Conservation (phyloP, 2,329 filamentous ascomycete genomes). For the Xylogone sp. region DNA sequence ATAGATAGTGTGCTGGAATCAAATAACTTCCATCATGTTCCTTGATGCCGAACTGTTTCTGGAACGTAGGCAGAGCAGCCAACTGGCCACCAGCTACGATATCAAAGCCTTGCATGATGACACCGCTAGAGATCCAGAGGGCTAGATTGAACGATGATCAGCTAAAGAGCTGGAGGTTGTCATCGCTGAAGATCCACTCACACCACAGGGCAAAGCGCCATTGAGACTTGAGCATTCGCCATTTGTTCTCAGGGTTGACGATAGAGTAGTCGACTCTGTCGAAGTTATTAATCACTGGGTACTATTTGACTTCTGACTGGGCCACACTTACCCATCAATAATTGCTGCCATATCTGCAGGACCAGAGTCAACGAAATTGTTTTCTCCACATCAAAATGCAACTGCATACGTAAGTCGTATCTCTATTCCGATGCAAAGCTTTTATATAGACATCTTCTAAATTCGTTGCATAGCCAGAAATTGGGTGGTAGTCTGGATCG, state of each 20-base stretch:
- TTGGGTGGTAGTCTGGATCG: no score
- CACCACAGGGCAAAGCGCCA: background rate
- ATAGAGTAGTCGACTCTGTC: background rate
- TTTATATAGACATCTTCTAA: no score
- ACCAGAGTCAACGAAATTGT: no score
- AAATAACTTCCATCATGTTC: conserved; percentile 23
- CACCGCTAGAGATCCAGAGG: conserved; percentile 25
- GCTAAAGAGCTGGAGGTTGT: background rate
- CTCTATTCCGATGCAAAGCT: no score
- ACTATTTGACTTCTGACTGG: no score
- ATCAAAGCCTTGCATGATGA: conserved; percentile 26
- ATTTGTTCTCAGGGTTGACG: background rate
- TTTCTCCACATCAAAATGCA: no score
- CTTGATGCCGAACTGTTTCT: conserved; percentile 16
- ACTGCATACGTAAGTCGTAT: no score
- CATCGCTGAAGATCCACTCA: background rate
- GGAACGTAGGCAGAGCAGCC: conserved; percentile 16
- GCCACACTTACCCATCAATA: no score
- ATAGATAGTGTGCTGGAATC: conserved; percentile 27
- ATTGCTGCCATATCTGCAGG: no score
- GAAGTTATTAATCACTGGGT: no score
- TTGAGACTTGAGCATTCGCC: background rate
- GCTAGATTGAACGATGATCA: conserved; percentile 11
- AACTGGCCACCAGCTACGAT: conserved; percentile 24
- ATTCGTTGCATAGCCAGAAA: no score